These are phyloP conservation scores for Begonia fuchsioides DNA, from an alignment of 306 rosid genomes.

Conservation along the genomic window DNA sequence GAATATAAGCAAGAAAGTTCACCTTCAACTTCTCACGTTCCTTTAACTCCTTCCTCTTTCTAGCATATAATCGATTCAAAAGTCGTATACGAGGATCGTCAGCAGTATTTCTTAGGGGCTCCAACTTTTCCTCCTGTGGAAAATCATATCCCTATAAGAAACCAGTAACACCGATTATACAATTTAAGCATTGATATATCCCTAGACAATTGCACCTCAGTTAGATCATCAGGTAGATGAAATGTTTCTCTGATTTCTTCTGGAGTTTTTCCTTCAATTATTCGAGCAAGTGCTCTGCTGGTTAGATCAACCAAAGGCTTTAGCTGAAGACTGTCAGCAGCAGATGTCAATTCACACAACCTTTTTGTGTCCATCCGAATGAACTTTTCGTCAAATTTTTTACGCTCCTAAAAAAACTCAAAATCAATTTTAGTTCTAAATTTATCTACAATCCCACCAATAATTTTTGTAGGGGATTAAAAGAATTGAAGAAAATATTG, in stretches of 20 bases:
- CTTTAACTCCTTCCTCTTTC: constrained; percentile 67
- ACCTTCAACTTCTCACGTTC: constrained; percentile 75
- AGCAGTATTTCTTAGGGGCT: constrained; percentile 59
- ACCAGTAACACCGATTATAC: constrained; percentile 4
- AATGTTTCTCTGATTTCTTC: constrained; percentile 86
- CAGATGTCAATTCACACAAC: constrained; percentile 79
- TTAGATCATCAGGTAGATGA: constrained; percentile 86
- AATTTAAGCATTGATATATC: constrained; percentile 5
- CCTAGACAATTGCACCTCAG: constrained; percentile 42
- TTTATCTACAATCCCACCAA: constrained; percentile 9
- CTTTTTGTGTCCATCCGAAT: constrained; percentile 65
- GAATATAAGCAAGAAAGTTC: neutral
- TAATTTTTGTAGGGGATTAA: constrained; percentile 3
- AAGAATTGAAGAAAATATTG: constrained; percentile 6
- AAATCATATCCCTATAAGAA: constrained; percentile 19
- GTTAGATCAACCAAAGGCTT: constrained; percentile 88
- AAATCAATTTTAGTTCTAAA: constrained; percentile 13
- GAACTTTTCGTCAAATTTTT: constrained; percentile 58
- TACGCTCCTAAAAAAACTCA: constrained; percentile 49
- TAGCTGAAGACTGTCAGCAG: constrained; percentile 81
- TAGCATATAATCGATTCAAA: constrained; percentile 72
- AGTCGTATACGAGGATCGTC: constrained; percentile 96
- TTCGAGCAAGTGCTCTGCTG: constrained; percentile 83
- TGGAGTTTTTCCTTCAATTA: constrained; percentile 85
- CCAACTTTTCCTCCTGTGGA: constrained; percentile 83